Evolutionary conservation across 2,329 filamentous ascomycete genomes (phyloP), one percentile per base, ranked within the genome.

Genomic region (Trichoderma sp.): DNA sequence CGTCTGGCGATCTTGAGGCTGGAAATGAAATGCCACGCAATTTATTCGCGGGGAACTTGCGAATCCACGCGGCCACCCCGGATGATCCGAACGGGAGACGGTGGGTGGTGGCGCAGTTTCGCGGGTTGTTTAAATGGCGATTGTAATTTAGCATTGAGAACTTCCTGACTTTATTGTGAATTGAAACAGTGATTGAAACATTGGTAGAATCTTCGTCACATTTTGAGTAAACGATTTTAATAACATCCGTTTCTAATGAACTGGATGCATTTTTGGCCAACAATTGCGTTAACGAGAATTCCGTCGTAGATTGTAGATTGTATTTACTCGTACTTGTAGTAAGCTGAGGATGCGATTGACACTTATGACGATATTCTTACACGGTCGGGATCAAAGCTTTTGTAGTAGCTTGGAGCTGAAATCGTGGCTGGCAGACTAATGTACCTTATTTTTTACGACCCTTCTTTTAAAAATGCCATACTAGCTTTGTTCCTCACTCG

Each of bases 351-450:
- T 7, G 6, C 9, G 27, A 29, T 65, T 11, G 7, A 31, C 27
- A 3, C 9, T 29, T 24, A 56, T 73, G 69, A 73, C 69, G 69
- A 65, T 29, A 65, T 64, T 29, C 60, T 73, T 64, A 73, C 69
- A 65, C 60, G 14, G 14, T 50, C 5, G 27, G 12, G 56, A 33
- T 33, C 31, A 31, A 29, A 29, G 11, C 9, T 56, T 14, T n/a
- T 73, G 29, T 31, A 38, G 41, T 4, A 2, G 5, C n/a, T 63
- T 8, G 38, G 60, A 64, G 69, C 69, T 73, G 69, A 65, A 56
- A 41, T 38, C 38, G 69, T 73, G 69, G 69, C 69, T 73, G 69
- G 11, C 4, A 29, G 41, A 4, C 69, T 73, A 65, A 56, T 29
- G 11, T 53, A 35, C 29, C 21, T 73, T 65, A 38, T 29, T 65